Percentiles rank a stretch among this genome's conserved stretches.
These are phyloP conservation scores for Cornus suecica DNA, from an alignment of 148 eudicot species.

Conservation along the genomic window DNA sequence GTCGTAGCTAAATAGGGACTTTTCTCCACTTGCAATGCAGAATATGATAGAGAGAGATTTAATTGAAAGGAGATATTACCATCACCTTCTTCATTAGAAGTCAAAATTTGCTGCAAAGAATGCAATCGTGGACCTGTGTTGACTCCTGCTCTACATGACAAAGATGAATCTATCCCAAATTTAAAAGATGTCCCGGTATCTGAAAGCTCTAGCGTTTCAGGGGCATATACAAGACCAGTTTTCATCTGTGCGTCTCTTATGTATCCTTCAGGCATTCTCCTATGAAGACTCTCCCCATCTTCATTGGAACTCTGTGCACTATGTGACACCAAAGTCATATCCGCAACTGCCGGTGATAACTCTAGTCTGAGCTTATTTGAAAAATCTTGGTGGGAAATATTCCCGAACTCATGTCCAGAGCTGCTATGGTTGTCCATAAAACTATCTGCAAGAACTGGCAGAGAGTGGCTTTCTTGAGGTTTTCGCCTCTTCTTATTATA, in stretches of 20 bases:
- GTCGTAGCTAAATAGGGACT: slow-evolving; percentile 32
- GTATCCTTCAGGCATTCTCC: slow-evolving; percentile 37
- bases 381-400: slow-evolving; percentile 52
- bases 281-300: slow-evolving; percentile 61
- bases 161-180: slow-evolving; percentile 52
- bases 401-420: slow-evolving; percentile 48
- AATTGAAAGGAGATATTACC: slow-evolving; percentile 57
- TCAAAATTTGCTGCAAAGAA: slow-evolving; percentile 41
- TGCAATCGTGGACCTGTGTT: slow-evolving; percentile 37
- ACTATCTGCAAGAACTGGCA: slow-evolving; percentile 40
- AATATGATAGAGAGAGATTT: slow-evolving; percentile 80
- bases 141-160: slow-evolving; percentile 39
- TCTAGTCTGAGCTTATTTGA: slow-evolving; percentile 69
- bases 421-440: slow-evolving; percentile 41
- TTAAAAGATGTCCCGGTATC: slow-evolving; percentile 58
- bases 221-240: slow-evolving; percentile 35
- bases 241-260: slow-evolving; percentile 42
- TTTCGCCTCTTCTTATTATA: slow-evolving; percentile 80
- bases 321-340: slow-evolving; percentile 65
- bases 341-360: slow-evolving; percentile 73
- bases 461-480: slow-evolving; percentile 44
- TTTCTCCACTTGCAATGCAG: slow-evolving; percentile 41
- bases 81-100: slow-evolving; percentile 37
- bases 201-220: slow-evolving; percentile 58
- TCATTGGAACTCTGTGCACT: slow-evolving; percentile 86